Base-by-base conservation (phyloP, 2,329 filamentous ascomycete genomes). In the Aspergillus sp. region DNA sequence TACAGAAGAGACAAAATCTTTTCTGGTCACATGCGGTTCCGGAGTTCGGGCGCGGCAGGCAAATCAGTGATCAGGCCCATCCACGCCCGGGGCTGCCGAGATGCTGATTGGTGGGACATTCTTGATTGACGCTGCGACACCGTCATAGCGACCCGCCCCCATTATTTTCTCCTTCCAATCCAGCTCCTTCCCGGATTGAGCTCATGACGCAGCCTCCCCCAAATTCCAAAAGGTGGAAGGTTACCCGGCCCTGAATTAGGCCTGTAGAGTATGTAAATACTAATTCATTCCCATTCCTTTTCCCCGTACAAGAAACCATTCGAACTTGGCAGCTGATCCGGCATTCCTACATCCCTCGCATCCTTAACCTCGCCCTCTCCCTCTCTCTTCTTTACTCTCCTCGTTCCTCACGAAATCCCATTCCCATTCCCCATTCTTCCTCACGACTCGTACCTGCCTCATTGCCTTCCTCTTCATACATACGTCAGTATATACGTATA, bases 11-110 rank as follows among this genome's bases (percentile, higher is more conserved):
- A 50, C 57, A 54, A 64, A 64, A 67, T 62, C 55, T 72, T 68
- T 72, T 64, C 61, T 64, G 66, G 71, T 74, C 72, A 74, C 71
- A 70, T 72, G 71, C 61, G 56, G 58, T 50, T 17, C 51, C 57
- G 60, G 58, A 60, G 64, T 58, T 66, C 67, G 66, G 68, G 57
- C 63, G 64, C 57, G 54, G 59, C 49, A 59, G 60, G 68, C 66
- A 65, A 54, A 55, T 61, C 55, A 52, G 44, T 57, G 36, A 17
- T 32, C 52, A 55, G 47, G 53, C 53, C 61, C 65, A 59, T 63
- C 60, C 53, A 63, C 48, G 36, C 50, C 61, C 60, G 54, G 53
- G 25, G 32, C 62, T 70, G 62, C 68, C 68, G 65, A 71, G 63
- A 1, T 3, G 32, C 7, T 67, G 19, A 73, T 74, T 73, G 72